Percentiles rank a stretch among this genome's conserved stretches.
Evolutionary conservation across 2,329 filamentous ascomycete species (phyloP).

Genomic region (Cytospora leucostoma): DNA sequence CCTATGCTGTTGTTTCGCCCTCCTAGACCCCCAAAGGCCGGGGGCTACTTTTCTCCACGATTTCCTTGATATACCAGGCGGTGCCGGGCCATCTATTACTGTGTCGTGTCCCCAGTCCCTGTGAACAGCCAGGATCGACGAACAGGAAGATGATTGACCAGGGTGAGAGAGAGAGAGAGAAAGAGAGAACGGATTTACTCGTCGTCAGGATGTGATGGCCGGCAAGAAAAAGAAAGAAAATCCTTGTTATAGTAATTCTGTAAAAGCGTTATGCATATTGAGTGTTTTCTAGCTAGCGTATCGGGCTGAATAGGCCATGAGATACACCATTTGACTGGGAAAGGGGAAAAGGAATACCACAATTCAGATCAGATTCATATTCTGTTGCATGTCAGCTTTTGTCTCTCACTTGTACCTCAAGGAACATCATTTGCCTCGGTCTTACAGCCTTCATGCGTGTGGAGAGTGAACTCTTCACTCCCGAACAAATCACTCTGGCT

Average conservation of each 20-base stretch:
- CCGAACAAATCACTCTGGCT: too few relatives aligned
- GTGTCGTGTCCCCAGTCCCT: background rate
- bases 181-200: background rate
- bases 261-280: background rate
- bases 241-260: background rate
- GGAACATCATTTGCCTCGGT: too few relatives aligned
- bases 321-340: background rate
- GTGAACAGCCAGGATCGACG: background rate
- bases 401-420: too few relatives aligned
- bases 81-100: background rate
- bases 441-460: background rate
- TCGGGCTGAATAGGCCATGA: background rate
- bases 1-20: conserved; percentile 16
- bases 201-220: background rate
- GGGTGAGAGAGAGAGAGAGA: background rate
- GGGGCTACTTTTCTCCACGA: background rate
- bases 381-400: background rate
- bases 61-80: background rate
- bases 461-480: too few relatives aligned
- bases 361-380: background rate
- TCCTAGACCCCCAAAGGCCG: background rate
- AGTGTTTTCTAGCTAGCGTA: background rate
- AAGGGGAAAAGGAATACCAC: background rate
- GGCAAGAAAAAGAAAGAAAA: background rate
- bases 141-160: background rate